These are phyloP conservation scores for Rhizopus microsporus DNA, from an alignment of 371 early-diverging fungal species.

Conservation along the genomic window DNA sequence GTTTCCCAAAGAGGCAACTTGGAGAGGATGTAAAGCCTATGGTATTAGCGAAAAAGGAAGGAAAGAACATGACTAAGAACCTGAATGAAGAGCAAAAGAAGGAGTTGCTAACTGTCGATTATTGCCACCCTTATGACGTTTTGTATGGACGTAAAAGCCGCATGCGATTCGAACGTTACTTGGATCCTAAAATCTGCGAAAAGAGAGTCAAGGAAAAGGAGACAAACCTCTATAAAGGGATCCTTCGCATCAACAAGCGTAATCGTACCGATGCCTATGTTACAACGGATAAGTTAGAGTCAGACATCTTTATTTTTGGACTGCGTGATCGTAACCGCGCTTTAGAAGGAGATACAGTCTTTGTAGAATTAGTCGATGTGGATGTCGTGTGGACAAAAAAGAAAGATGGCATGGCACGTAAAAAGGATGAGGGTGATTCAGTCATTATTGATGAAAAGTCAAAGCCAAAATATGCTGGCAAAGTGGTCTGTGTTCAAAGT, in stretches of 20 bases:
- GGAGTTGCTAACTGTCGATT: constrained; percentile 3
- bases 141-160: constrained; percentile 15
- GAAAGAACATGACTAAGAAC: not conserved
- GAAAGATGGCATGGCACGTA: constrained; percentile 19
- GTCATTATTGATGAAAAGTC: constrained; percentile 11
- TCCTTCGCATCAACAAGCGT: constrained; percentile 67
- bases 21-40: not conserved
- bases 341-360: constrained; percentile 74
- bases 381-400: constrained; percentile 40
- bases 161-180: constrained; percentile 20
- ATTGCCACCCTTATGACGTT: constrained; percentile 37
- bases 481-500: constrained; percentile 53
- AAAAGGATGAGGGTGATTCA: constrained; percentile 25
- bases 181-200: constrained; percentile 24
- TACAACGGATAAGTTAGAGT: constrained; percentile 38
- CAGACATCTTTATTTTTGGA: constrained; percentile 64
- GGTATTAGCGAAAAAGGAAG: not conserved
- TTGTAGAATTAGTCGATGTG: constrained; percentile 56
- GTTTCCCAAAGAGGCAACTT: not conserved
- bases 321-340: constrained; percentile 72
- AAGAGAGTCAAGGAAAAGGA: constrained; percentile 14
- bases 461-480: constrained; percentile 25
- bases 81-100: not conserved
- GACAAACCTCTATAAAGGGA: constrained; percentile 38
- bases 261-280: constrained; percentile 71